Evolutionary conservation across 768 basidiomycete species (phyloP).

Genomic region (Sistotremastrum suecicum): DNA sequence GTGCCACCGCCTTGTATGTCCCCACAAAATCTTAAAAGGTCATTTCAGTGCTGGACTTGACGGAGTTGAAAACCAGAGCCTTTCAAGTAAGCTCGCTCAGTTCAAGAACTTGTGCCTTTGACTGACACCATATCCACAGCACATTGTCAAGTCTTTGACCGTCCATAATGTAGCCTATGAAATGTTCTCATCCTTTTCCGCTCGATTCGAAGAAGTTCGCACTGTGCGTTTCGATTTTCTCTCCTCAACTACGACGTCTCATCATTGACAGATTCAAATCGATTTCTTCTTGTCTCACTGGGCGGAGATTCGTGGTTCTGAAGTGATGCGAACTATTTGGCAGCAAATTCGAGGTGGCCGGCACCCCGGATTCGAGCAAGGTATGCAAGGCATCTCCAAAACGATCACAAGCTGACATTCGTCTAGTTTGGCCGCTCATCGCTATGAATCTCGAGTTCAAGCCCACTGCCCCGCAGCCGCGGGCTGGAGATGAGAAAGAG

Average conservation of each 20-base stretch:
- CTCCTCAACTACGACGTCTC: not conserved
- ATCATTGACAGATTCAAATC: constrained; percentile 39
- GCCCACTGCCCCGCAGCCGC: not conserved
- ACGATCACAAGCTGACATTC: constrained; percentile 7
- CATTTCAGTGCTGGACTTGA: constrained; percentile 48
- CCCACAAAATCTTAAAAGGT: not conserved
- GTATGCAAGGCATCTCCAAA: constrained; percentile 20
- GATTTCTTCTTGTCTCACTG: constrained; percentile 72
- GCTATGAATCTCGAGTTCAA: constrained; percentile 10
- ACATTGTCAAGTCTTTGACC: constrained; percentile 63
- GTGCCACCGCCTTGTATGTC: constrained; percentile 12
- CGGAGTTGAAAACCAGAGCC: constrained; percentile 60
- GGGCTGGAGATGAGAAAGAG: not conserved
- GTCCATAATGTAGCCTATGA: constrained; percentile 76
- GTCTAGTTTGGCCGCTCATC: constrained; percentile 11
- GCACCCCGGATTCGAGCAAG: constrained; percentile 82
- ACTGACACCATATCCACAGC: constrained; percentile 22
- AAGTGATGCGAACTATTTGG: constrained; percentile 74
- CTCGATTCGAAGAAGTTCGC: constrained; percentile 66
- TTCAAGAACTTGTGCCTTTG: constrained; percentile 3
- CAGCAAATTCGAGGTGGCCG: constrained; percentile 71
- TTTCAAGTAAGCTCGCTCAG: constrained; percentile 26
- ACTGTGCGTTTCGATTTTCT: constrained; percentile 29
- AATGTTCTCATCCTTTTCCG: constrained; percentile 75
- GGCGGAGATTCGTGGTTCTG: constrained; percentile 71